Percentiles rank a stretch among this genome's conserved stretches.
These are phyloP conservation scores for Globisporangium carolinianum DNA, from an alignment of 352 stramenopile species.

Conservation along the genomic window DNA sequence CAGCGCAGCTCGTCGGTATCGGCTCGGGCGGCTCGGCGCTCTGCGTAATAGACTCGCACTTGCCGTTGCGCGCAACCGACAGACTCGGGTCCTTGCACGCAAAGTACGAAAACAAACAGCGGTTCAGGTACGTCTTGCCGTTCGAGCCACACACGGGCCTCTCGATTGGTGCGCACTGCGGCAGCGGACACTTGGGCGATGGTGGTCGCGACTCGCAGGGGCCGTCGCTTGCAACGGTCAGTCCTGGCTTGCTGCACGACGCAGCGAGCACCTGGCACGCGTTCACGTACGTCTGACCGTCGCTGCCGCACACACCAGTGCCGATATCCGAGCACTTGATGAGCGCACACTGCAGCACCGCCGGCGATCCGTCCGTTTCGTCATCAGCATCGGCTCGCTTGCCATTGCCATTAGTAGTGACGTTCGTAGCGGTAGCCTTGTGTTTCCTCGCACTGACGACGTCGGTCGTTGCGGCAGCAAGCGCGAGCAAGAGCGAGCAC, in stretches of 20 bases:
- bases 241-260: background rate
- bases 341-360: constrained; percentile 1
- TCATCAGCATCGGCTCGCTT: too few species aligned
- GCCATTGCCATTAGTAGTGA: too few species aligned
- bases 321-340: constrained; percentile 13
- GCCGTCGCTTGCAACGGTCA: constrained; percentile 5
- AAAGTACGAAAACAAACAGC: constrained; percentile 5
- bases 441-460: too few species aligned
- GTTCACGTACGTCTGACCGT: constrained; percentile 13
- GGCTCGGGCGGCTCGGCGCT: background rate
- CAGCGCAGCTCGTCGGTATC: constrained; percentile 17
- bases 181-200: background rate
- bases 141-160: constrained; percentile 11
- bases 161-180: constrained; percentile 8
- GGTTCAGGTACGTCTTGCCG: constrained; percentile 14
- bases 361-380: too few species aligned
- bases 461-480: too few species aligned
- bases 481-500: too few species aligned
- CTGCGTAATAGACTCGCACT: background rate
- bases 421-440: too few species aligned
- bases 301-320: constrained; percentile 8
- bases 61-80: background rate
- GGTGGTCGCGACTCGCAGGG: constrained; percentile 1
- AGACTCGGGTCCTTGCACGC: constrained; percentile 7
- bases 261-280: constrained; percentile 8